These are phyloP conservation scores for Cordyceps tenuipes DNA, from an alignment of 2,329 filamentous ascomycete species.

Conservation along the genomic window DNA sequence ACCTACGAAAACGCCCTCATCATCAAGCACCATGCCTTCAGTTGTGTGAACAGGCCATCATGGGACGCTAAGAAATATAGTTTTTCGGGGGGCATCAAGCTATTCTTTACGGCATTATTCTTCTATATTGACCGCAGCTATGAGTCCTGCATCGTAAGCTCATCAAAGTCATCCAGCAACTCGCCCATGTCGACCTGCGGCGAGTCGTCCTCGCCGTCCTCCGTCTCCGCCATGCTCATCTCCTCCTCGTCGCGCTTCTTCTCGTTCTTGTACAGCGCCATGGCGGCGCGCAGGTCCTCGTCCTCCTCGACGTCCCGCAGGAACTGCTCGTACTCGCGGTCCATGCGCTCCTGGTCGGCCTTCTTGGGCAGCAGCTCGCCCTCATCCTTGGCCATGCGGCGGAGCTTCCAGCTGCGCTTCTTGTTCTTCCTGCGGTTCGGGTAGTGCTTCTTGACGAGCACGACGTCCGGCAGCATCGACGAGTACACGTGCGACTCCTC, in stretches of 20 bases:
- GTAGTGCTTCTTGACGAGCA: conserved; percentile 97
- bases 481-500: conserved; percentile 70
- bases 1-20: conserved; percentile 13
- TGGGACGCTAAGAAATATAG: background rate
- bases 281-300: conserved; percentile 70
- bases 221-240: conserved; percentile 60
- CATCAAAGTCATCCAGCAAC: conserved; percentile 86
- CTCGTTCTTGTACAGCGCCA: conserved; percentile 76
- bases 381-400: conserved; percentile 86
- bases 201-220: conserved; percentile 54
- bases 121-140: conserved; percentile 11
- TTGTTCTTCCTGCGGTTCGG: conserved; percentile 72
- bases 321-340: conserved; percentile 96
- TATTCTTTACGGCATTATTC: conserved; percentile 16
- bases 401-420: conserved; percentile 85
- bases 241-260: conserved; percentile 47
- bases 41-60: conserved; percentile 23
- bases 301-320: conserved; percentile 95
- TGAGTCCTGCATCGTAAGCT: conserved; percentile 64
- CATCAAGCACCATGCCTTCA: conserved; percentile 28
- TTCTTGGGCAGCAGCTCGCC: conserved; percentile 80
- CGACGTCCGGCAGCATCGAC: conserved; percentile 77
- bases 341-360: conserved; percentile 78
- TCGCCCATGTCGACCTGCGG: conserved; percentile 72
- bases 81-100: conserved; percentile 1